phyloP scores from a whole-genome alignment of 2,329 filamentous ascomycete species.

The Fusarium mundagurra region DNA sequence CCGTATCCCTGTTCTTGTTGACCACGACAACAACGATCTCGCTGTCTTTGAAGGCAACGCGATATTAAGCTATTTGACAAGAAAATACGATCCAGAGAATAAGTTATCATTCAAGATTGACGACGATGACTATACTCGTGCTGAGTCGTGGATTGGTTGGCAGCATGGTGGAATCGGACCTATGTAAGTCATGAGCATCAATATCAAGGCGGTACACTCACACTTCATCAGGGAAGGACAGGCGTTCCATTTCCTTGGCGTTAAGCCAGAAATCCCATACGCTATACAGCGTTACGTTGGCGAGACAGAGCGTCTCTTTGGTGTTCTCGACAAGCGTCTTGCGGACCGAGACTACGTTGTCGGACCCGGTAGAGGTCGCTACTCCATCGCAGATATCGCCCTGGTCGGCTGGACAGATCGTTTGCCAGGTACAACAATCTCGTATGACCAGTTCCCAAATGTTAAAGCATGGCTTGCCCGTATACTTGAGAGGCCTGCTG shows the following conservation, averaged over 20 bases:
- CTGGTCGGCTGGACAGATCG: conserved; percentile 74
- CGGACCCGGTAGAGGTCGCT: conserved; percentile 64
- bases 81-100: conserved; percentile 73
- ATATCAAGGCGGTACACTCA: neutral
- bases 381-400: conserved; percentile 77
- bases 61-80: conserved; percentile 78
- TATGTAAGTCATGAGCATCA: conserved; percentile 48
- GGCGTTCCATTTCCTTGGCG: conserved; percentile 76
- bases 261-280: conserved; percentile 76
- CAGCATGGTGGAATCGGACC: conserved; percentile 81
- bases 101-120: conserved; percentile 52
- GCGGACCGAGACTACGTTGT: conserved; percentile 60
- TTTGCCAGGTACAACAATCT: conserved; percentile 54
- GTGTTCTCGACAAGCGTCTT: conserved; percentile 75
- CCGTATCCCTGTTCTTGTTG: conserved; percentile 71
- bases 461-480: conserved; percentile 79
- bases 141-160: conserved; percentile 68
- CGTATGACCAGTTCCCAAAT: conserved; percentile 70
- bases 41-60: conserved; percentile 78
- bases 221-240: conserved; percentile 71
- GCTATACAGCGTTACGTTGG: conserved; percentile 78
- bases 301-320: conserved; percentile 79
- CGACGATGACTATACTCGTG: conserved; percentile 48
- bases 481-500: conserved; percentile 71
- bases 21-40: conserved; percentile 70